These are phyloP conservation scores for Golovinomyces cichoracearum DNA, from an alignment of 2,329 filamentous ascomycete genomes.

Conservation along the genomic window DNA sequence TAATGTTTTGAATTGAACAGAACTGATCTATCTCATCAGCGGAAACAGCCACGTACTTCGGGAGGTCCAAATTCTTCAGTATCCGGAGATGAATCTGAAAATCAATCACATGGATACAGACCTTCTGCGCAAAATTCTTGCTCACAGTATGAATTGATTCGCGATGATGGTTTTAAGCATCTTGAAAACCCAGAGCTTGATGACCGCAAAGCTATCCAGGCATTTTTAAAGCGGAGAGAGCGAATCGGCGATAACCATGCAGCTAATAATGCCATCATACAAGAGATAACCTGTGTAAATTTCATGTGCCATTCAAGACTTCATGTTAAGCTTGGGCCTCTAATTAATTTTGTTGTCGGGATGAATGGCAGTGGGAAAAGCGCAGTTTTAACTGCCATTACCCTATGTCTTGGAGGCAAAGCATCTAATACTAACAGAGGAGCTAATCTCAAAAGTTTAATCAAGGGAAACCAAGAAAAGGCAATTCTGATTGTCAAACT, in stretches of 20 bases:
- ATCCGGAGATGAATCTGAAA: constrained; percentile 12
- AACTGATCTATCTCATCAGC: constrained; percentile 15
- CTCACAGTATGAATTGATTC: constrained; percentile 35
- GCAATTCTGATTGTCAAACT: constrained; percentile 58
- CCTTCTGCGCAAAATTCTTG: constrained; percentile 14
- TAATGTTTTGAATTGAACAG: no score
- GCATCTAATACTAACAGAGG: constrained; percentile 81
- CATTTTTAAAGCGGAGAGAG: constrained; percentile 23
- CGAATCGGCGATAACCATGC: constrained; percentile 39
- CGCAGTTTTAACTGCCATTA: constrained; percentile 76
- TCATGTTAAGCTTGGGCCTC: constrained; percentile 59
- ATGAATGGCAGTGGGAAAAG: constrained; percentile 97
- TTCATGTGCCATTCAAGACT: constrained; percentile 89
- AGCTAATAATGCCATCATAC: constrained; percentile 64
- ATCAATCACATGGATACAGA: constrained; percentile 6
- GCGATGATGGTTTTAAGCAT: constrained; percentile 33
- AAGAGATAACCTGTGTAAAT: constrained; percentile 65
- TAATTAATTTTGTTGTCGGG: constrained; percentile 95
- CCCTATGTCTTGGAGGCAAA: constrained; percentile 82
- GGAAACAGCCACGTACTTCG: constrained; percentile 19
- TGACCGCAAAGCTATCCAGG: constrained; percentile 38
- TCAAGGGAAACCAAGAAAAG: constrained; percentile 65
- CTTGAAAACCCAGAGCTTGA: constrained; percentile 30
- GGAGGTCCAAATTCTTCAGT: constrained; percentile 4
- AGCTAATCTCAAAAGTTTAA: constrained; percentile 64